Conservation (phyloP, 768 basidiomycete species). For the Lepiota subincarnata region DNA sequence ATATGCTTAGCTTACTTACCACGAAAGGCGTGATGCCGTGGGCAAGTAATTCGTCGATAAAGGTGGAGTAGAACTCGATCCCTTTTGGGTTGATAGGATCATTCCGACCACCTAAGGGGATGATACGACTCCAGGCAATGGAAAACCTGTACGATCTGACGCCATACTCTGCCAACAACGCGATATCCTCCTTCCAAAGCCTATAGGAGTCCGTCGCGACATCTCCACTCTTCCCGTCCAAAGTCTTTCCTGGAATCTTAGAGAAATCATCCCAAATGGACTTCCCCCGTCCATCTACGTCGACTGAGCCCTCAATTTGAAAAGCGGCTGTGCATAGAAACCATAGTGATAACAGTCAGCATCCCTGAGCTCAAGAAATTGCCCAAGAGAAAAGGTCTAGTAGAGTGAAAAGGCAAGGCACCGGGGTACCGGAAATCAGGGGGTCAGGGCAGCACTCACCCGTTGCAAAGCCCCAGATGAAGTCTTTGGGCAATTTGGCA, state of each 20-base stretch:
- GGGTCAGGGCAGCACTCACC: constrained; percentile 33
- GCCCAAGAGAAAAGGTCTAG: background rate
- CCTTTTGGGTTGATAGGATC: constrained; percentile 71
- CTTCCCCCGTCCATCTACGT: constrained; percentile 57
- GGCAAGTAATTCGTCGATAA: constrained; percentile 65
- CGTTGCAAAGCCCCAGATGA: constrained; percentile 71
- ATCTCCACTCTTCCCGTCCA: constrained; percentile 64
- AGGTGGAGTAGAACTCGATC: constrained; percentile 62
- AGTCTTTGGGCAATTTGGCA: constrained; percentile 50
- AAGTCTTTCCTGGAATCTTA: constrained; percentile 59
- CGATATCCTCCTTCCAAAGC: constrained; percentile 64
- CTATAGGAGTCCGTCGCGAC: constrained; percentile 70
- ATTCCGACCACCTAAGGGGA: constrained; percentile 67
- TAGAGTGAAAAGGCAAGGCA: background rate
- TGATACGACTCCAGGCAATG: constrained; percentile 71
- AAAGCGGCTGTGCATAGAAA: constrained; percentile 45
- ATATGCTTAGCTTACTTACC: constrained; percentile 31
- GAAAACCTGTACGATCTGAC: constrained; percentile 76
- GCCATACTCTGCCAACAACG: constrained; percentile 57
- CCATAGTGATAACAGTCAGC: constrained; percentile 5
- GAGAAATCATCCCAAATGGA: constrained; percentile 77
- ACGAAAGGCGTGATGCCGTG: constrained; percentile 66
- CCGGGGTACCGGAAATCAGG: background rate
- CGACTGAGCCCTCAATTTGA: constrained; percentile 69
- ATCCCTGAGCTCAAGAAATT: background rate